A percentile compares a stretch with the other conserved stretches of the same genome.
These are phyloP conservation scores for Paxillus involutus DNA, from an alignment of 768 basidiomycete species.

Conservation along the genomic window DNA sequence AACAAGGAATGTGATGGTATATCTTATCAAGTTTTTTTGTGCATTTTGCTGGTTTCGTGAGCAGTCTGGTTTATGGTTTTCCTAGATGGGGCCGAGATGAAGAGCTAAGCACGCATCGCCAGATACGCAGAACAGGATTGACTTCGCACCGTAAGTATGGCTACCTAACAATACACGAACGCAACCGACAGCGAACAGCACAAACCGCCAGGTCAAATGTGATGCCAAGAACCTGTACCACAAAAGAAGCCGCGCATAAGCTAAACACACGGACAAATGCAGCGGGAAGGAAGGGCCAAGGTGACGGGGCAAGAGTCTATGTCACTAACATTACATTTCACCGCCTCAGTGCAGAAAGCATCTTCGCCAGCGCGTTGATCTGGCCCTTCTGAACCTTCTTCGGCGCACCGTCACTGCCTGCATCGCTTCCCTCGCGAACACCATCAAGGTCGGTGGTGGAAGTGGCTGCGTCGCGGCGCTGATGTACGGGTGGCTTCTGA, in stretches of 20 bases:
- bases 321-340: slow-evolving; percentile 36
- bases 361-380: slow-evolving; percentile 88
- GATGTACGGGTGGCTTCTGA: slow-evolving; percentile 46
- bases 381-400: slow-evolving; percentile 88
- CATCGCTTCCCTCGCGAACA: slow-evolving; percentile 20
- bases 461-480: slow-evolving; percentile 62
- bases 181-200: slow-evolving; percentile 34
- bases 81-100: slow-evolving; percentile 18
- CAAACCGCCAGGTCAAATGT: slow-evolving; percentile 23
- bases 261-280: slow-evolving; percentile 7
- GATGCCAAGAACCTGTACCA: slow-evolving; percentile 33
- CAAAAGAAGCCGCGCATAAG: slow-evolving; percentile 20
- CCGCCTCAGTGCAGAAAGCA: slow-evolving; percentile 79
- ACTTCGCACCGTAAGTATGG: slow-evolving; percentile 42
- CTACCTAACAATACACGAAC: slow-evolving; percentile 57
- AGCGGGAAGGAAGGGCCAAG: not conserved
- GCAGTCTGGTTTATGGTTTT: slow-evolving; percentile 11
- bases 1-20: slow-evolving; percentile 19
- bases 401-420: slow-evolving; percentile 41
- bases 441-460: slow-evolving; percentile 71
- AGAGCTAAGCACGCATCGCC: slow-evolving; percentile 23
- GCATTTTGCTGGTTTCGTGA: slow-evolving; percentile 9
- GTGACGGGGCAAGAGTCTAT: slow-evolving; percentile 13
- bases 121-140: slow-evolving; percentile 22
- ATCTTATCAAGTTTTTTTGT: slow-evolving; percentile 14